Percentiles rank a stretch among this genome's conserved stretches.
These are phyloP conservation scores for Rhamnella rubrinervis DNA, from an alignment of 331 rosid species.

Conservation along the genomic window DNA sequence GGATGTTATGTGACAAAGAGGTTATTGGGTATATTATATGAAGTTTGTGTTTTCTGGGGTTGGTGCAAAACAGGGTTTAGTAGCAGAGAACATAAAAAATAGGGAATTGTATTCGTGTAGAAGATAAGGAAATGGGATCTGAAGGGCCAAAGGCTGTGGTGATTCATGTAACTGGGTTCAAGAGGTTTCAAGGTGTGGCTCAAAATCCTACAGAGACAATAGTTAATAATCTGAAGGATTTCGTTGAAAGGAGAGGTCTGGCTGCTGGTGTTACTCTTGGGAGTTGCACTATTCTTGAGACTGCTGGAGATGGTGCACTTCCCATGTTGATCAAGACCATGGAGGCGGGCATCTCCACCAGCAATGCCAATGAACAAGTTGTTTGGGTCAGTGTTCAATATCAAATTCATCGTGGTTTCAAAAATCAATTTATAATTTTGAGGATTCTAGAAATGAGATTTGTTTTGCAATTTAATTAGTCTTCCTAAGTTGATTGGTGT, in stretches of 20 bases:
- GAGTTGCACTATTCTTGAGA: constrained; percentile 66
- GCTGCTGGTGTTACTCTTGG: constrained; percentile 74
- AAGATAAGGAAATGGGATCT: constrained; percentile 71
- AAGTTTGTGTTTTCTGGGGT: constrained; percentile 22
- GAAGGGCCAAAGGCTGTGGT: constrained; percentile 67
- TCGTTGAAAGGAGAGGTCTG: constrained; percentile 60
- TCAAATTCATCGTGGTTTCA: neutral
- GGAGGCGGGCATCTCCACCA: constrained; percentile 49
- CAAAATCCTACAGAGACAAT: constrained; percentile 76
- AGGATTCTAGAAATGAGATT: neutral
- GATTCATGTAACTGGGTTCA: constrained; percentile 82
- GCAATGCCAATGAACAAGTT: constrained; percentile 54
- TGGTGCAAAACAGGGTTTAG: neutral
- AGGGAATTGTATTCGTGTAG: constrained; percentile 59
- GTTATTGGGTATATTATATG: neutral
- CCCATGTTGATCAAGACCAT: constrained; percentile 47
- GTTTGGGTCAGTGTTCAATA: constrained; percentile 63
- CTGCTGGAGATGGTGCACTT: constrained; percentile 70
- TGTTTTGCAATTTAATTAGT: neutral
- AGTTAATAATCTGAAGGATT: constrained; percentile 54
- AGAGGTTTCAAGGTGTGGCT: constrained; percentile 73
- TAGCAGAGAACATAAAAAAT: constrained; percentile 26
- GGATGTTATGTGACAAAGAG: neutral
- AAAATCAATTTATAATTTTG: neutral
- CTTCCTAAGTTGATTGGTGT: neutral